Evolutionary conservation across 208 protist species (phyloP).

Genomic region (Wallacemonas rigidus): DNA sequence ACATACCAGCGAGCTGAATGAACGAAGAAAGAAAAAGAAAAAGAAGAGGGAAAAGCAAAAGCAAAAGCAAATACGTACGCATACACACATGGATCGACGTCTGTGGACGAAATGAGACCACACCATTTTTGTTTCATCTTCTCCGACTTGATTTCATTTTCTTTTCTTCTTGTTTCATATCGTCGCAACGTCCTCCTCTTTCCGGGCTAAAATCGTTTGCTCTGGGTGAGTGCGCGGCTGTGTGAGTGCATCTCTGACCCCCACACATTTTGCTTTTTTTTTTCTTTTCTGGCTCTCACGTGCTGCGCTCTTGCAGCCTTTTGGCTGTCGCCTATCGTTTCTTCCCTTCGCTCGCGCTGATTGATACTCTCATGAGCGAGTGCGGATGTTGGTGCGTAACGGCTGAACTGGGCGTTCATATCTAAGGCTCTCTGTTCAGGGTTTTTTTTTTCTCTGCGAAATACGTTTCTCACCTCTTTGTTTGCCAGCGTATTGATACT

Average conservation of each 20-base stretch:
- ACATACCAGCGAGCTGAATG: too few relatives aligned
- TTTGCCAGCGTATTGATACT: neutral
- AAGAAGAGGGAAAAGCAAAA: neutral
- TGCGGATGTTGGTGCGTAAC: neutral
- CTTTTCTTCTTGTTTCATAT: constrained; percentile 6
- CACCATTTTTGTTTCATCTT: neutral
- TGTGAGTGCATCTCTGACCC: neutral
- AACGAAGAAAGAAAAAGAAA: too few relatives aligned
- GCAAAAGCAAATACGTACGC: neutral
- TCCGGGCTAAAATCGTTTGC: neutral
- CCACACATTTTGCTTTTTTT: neutral
- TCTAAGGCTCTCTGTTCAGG: neutral
- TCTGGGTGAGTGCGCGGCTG: neutral
- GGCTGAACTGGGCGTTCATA: neutral
- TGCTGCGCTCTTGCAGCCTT: too few relatives aligned
- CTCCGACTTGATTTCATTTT: constrained; percentile 5
- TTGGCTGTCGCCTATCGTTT: too few relatives aligned
- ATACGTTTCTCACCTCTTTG: too few relatives aligned
- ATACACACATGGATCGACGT: neutral
- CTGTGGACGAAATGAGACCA: too few relatives aligned
- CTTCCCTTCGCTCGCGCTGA: neutral
- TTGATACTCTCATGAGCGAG: constrained; percentile 1
- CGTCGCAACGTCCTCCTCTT: neutral
- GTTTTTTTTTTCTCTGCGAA: neutral
- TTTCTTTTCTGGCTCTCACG: neutral